These are phyloP conservation scores for Penicillium silybi DNA, from an alignment of 495 filamentous ascomycete genomes.

Conservation along the genomic window DNA sequence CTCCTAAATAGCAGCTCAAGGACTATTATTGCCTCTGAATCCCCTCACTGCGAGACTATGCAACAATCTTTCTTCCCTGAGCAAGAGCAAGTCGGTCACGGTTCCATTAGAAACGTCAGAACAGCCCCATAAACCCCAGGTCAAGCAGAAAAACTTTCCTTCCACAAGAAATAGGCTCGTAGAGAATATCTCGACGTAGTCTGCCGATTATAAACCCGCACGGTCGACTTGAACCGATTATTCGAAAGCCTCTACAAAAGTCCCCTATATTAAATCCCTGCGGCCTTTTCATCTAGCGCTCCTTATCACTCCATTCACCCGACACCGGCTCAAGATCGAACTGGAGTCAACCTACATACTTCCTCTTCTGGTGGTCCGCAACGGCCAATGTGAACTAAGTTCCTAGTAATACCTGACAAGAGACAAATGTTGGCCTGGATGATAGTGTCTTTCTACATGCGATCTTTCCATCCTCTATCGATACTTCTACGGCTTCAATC, in stretches of 20 bases:
- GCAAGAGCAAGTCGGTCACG: slow-evolving; percentile 41
- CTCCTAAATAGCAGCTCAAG: too few species aligned
- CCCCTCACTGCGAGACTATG: background rate
- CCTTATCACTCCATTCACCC: slow-evolving; percentile 38
- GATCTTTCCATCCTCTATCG: slow-evolving; percentile 28
- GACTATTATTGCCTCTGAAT: too few species aligned
- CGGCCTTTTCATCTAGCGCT: too few species aligned
- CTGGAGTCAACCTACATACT: slow-evolving; percentile 37
- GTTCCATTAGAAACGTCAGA: slow-evolving; percentile 19
- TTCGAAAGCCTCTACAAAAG: slow-evolving; percentile 62
- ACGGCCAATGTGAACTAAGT: slow-evolving; percentile 35
- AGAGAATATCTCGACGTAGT: slow-evolving; percentile 49
- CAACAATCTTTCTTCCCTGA: slow-evolving; percentile 27
- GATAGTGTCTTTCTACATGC: slow-evolving; percentile 34
- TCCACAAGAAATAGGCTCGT: slow-evolving; percentile 56
- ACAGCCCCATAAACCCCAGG: too few species aligned
- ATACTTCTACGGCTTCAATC: slow-evolving; percentile 22
- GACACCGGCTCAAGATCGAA: slow-evolving; percentile 28
- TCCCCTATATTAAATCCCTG: slow-evolving; percentile 70
- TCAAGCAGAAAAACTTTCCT: slow-evolving; percentile 20
- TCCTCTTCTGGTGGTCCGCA: slow-evolving; percentile 39
- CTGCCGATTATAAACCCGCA: slow-evolving; percentile 52
- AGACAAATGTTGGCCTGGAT: background rate
- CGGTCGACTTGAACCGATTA: slow-evolving; percentile 55
- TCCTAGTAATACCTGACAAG: slow-evolving; percentile 7